Percentiles rank a stretch among this genome's conserved stretches.
These are phyloP conservation scores for Cinchona pubescens DNA, from an alignment of 257 asterid species.

Conservation along the genomic window DNA sequence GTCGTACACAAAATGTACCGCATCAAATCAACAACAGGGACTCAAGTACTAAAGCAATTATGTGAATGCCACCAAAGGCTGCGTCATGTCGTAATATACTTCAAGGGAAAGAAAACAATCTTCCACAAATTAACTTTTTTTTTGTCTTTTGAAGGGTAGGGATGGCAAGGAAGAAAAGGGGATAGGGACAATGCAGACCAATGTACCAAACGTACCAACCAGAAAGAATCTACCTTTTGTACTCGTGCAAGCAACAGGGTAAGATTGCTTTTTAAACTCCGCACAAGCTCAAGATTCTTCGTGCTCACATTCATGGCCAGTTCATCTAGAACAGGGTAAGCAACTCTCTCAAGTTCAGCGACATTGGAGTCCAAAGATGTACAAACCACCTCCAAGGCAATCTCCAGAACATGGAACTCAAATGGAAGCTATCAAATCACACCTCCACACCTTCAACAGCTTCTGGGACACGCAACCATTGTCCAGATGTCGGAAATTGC, in stretches of 20 bases:
- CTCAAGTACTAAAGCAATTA: not conserved
- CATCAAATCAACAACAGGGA: not conserved
- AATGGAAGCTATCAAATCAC: conserved; percentile 97
- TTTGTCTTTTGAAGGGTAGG: no score
- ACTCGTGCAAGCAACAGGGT: conserved; percentile 92
- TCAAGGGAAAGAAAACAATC: not conserved
- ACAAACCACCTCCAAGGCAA: conserved; percentile 92
- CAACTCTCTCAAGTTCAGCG: conserved; percentile 85
- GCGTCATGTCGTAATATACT: not conserved
- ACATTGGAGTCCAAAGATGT: conserved; percentile 72
- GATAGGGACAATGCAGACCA: no score
- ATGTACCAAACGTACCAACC: no score
- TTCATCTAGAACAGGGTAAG: conserved; percentile 95
- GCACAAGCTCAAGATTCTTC: conserved; percentile 85
- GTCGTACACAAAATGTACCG: not conserved
- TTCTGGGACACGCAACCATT: conserved; percentile 63
- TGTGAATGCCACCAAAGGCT: not conserved
- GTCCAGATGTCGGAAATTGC: conserved; percentile 50
- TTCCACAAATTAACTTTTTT: not conserved
- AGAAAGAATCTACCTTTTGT: conserved; percentile 64
- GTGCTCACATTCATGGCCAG: conserved; percentile 92
- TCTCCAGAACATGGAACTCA: conserved; percentile 97
- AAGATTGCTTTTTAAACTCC: conserved; percentile 90
- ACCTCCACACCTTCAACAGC: conserved; percentile 73
- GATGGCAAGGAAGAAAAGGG: not conserved